phyloP scores from a whole-genome alignment of 2,329 filamentous ascomycete genomes.

The Calycina herbarum region DNA sequence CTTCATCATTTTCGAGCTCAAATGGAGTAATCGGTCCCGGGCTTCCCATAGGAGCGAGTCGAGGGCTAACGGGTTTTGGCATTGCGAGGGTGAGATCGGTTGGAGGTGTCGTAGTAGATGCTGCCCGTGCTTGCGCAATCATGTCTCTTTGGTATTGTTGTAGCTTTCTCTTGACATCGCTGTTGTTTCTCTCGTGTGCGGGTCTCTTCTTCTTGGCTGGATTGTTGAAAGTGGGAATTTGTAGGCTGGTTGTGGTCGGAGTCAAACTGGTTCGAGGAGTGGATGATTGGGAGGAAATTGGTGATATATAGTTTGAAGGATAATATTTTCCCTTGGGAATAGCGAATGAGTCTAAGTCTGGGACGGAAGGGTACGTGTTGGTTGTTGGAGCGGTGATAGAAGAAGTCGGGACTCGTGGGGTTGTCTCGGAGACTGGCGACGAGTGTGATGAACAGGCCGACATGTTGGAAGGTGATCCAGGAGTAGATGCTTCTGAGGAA shows the following conservation, averaged over 20 bases:
- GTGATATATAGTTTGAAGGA: slow-evolving; percentile 58
- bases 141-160: slow-evolving; percentile 62
- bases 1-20: slow-evolving; percentile 47
- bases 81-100: slow-evolving; percentile 34
- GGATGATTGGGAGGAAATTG: slow-evolving; percentile 29
- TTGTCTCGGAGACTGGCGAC: slow-evolving; percentile 19
- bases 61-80: slow-evolving; percentile 50
- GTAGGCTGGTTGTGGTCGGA: slow-evolving; percentile 33
- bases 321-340: slow-evolving; percentile 64
- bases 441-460: slow-evolving; percentile 40
- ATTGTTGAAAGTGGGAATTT: slow-evolving; percentile 34
- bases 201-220: slow-evolving; percentile 36
- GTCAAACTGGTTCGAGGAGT: slow-evolving; percentile 17
- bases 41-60: slow-evolving; percentile 54
- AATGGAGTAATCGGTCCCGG: slow-evolving; percentile 63
- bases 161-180: slow-evolving; percentile 52
- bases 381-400: slow-evolving; percentile 16
- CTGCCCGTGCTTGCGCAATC: slow-evolving; percentile 56
- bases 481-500: slow-evolving; percentile 7
- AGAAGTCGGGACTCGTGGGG: slow-evolving; percentile 14
- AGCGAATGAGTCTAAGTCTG: slow-evolving; percentile 25
- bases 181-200: slow-evolving; percentile 42
- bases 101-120: slow-evolving; percentile 33
- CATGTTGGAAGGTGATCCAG: slow-evolving; percentile 20
- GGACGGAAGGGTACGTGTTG: slow-evolving; percentile 15